These are phyloP conservation scores for Petunia secreta DNA, from an alignment of 257 asterid species.

Conservation along the genomic window DNA sequence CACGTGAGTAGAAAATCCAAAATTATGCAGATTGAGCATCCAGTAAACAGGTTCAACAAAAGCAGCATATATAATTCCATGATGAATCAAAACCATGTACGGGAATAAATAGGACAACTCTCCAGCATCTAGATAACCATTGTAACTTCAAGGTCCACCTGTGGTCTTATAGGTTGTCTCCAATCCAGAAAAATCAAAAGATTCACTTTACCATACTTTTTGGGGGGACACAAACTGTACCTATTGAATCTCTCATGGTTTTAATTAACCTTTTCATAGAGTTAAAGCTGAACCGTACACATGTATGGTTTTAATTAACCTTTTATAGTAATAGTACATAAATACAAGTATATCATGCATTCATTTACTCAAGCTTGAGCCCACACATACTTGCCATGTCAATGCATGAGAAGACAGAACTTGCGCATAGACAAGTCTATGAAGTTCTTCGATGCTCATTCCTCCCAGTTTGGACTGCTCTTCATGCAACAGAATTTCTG, in stretches of 20 bases:
- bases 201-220: neutral
- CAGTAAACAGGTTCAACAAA: constrained; percentile 6
- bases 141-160: neutral
- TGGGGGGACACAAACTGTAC: neutral
- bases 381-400: constrained; percentile 89
- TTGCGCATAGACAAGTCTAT: constrained; percentile 84
- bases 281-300: neutral
- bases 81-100: neutral
- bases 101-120: constrained; percentile 5
- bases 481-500: constrained; percentile 70
- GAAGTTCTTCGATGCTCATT: constrained; percentile 90
- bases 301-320: neutral
- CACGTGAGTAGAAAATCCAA: constrained; percentile 23
- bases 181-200: neutral
- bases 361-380: constrained; percentile 4
- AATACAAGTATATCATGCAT: constrained; percentile 14
- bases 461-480: constrained; percentile 73
- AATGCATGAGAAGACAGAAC: constrained; percentile 84
- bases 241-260: neutral
- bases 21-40: constrained; percentile 12
- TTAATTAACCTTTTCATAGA: neutral
- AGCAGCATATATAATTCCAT: constrained; percentile 17
- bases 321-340: neutral
- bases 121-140: neutral
- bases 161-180: neutral